phyloP scores from a whole-genome alignment of 371 early-diverging fungal genomes.

The Mucor indicus region DNA sequence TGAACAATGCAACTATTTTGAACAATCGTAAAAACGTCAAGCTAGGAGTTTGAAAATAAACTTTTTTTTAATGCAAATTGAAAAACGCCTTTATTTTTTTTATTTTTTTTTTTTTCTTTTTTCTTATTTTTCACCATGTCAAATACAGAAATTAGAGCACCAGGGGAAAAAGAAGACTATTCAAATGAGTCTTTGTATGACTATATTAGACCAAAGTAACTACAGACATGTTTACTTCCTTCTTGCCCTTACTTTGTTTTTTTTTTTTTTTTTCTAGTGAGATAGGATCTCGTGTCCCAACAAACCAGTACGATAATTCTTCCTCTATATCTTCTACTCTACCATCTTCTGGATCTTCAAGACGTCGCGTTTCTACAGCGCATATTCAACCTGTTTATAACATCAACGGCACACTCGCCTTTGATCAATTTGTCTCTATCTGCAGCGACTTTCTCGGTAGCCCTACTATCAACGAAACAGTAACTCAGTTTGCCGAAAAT shows the following conservation, averaged over 20 bases:
- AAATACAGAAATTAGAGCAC: slow-evolving; percentile 13
- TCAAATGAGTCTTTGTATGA: neutral
- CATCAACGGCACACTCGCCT: slow-evolving; percentile 6
- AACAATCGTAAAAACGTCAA: slow-evolving; percentile 27
- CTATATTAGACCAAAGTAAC: slow-evolving; percentile 10
- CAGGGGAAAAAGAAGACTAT: slow-evolving; percentile 18
- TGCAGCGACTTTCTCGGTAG: slow-evolving; percentile 7
- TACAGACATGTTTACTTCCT: neutral
- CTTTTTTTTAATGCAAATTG: neutral
- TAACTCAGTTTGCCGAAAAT: slow-evolving; percentile 9
- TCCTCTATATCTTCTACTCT: no score
- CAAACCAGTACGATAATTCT: neutral
- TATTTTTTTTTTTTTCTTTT: neutral
- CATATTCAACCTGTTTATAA: neutral
- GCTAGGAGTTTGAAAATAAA: neutral
- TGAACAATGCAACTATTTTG: slow-evolving; percentile 47
- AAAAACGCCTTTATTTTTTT: neutral
- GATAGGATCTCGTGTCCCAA: neutral
- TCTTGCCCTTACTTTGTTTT: neutral
- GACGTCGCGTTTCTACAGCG: neutral
- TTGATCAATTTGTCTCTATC: slow-evolving; percentile 8
- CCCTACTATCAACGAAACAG: neutral
- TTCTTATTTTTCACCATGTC: neutral
- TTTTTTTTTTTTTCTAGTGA: neutral
- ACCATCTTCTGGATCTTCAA: no score